These are phyloP conservation scores for Escovopsis sp. DNA, from an alignment of 2,329 filamentous ascomycete species.

Conservation along the genomic window DNA sequence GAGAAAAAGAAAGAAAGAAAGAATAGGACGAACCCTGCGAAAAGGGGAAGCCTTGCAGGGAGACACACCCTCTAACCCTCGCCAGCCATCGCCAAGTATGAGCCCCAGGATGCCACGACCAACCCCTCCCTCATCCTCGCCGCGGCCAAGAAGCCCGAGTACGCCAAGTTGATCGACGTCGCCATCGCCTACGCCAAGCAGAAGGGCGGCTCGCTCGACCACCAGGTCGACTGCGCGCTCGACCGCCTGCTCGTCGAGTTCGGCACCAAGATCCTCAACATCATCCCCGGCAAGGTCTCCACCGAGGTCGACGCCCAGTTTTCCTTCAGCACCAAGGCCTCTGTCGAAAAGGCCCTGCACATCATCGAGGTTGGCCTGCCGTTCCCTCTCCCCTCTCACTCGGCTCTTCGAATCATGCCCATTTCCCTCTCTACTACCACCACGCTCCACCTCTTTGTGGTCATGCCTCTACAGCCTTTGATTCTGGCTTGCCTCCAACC, in stretches of 20 bases:
- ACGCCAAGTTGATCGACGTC: conserved; percentile 77
- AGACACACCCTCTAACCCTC: conserved; percentile 17
- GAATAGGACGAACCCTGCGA: too few relatives aligned
- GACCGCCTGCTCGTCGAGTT: conserved; percentile 96
- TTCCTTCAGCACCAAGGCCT: conserved; percentile 88
- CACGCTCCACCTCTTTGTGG: not conserved
- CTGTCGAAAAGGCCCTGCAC: conserved; percentile 88
- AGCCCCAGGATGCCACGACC: conserved; percentile 99
- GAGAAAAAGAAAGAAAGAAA: too few relatives aligned
- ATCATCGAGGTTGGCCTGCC: conserved; percentile 69
- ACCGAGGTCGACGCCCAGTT: conserved; percentile 94
- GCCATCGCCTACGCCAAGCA: conserved; percentile 78
- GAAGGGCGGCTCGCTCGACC: conserved; percentile 51
- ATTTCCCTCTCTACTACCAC: conserved; percentile 1
- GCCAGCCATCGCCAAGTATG: conserved; percentile 94
- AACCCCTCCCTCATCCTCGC: conserved; percentile 98
- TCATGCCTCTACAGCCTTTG: not conserved
- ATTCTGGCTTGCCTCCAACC: too few relatives aligned
- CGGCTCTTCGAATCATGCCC: too few relatives aligned
- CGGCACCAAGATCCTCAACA: conserved; percentile 90
- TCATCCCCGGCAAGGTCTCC: conserved; percentile 96
- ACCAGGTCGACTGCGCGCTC: conserved; percentile 77
- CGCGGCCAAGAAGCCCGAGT: conserved; percentile 95
- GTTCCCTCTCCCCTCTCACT: too few relatives aligned
- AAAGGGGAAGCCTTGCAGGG: too few relatives aligned